These are phyloP conservation scores for Aspergillus niger DNA, from an alignment of 2,329 filamentous ascomycete species.

Conservation along the genomic window DNA sequence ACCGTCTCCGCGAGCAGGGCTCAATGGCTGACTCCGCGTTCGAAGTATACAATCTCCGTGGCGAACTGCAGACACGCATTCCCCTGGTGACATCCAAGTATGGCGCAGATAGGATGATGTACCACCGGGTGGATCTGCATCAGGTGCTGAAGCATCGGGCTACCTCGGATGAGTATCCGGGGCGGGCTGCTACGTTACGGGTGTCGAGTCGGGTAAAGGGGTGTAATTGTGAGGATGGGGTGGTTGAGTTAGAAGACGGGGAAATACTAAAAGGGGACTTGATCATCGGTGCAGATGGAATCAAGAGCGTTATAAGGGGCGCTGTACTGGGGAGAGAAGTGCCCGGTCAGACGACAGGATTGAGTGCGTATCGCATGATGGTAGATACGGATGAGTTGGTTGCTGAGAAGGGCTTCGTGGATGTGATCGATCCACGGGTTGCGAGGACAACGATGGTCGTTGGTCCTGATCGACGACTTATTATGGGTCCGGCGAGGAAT, in stretches of 20 bases:
- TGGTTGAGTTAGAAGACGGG: slow-evolving; percentile 17
- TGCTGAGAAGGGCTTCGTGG: slow-evolving; percentile 23
- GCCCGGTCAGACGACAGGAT: background rate
- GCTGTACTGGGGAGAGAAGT: background rate
- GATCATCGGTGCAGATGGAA: slow-evolving; percentile 35
- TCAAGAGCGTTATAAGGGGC: slow-evolving; percentile 15
- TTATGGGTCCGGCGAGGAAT: slow-evolving; percentile 50
- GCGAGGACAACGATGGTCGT: slow-evolving; percentile 52
- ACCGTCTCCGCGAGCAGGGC: background rate
- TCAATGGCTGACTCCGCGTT: slow-evolving; percentile 27
- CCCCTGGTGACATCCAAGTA: slow-evolving; percentile 23
- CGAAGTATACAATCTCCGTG: slow-evolving; percentile 27
- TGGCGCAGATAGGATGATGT: slow-evolving; percentile 24
- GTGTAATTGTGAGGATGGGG: background rate
- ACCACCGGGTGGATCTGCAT: slow-evolving; percentile 29
- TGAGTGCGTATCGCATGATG: background rate
- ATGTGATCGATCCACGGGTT: slow-evolving; percentile 40
- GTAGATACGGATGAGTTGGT: background rate
- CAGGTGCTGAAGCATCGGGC: slow-evolving; percentile 20
- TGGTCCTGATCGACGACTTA: slow-evolving; percentile 44
- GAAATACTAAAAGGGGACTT: slow-evolving; percentile 25
- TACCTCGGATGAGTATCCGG: background rate
- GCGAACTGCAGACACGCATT: slow-evolving; percentile 20
- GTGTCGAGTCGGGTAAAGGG: background rate
- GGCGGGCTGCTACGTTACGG: background rate